Percentiles rank a stretch among this genome's conserved stretches.
phyloP scores from a whole-genome alignment of 176 grass and related monocot species.

The Chloris gayana region DNA sequence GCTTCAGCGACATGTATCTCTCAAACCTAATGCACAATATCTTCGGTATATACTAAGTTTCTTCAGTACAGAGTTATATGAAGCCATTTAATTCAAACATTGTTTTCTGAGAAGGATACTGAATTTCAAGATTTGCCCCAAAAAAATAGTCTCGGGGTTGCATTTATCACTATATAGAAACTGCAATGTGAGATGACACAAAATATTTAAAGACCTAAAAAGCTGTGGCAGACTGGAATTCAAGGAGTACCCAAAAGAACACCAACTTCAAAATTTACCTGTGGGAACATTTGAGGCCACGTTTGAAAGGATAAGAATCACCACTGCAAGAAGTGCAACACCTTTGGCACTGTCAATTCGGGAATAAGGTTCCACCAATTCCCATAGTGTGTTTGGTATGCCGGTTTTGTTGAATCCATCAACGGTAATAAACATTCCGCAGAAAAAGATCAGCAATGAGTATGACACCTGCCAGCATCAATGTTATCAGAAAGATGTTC shows the following conservation, averaged over 20 bases:
- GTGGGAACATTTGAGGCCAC: slow-evolving; percentile 96
- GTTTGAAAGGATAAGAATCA: slow-evolving; percentile 88
- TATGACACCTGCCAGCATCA: slow-evolving; percentile 72
- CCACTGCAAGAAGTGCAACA: slow-evolving; percentile 63
- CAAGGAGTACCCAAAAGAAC: background rate
- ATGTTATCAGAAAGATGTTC: background rate
- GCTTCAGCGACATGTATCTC: background rate
- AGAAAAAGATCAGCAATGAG: slow-evolving; percentile 90
- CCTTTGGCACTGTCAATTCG: slow-evolving; percentile 67
- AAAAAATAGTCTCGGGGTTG: background rate
- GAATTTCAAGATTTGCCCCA: background rate
- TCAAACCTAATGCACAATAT: too few species aligned
- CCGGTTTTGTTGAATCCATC: slow-evolving; percentile 95
- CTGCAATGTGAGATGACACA: background rate
- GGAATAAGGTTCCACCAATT: slow-evolving; percentile 82
- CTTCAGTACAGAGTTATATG: background rate
- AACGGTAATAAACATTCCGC: slow-evolving; percentile 97
- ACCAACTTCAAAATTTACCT: slow-evolving; percentile 39
- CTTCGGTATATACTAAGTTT: background rate
- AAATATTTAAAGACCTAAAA: background rate
- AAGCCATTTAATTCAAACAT: background rate
- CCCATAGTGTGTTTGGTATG: slow-evolving; percentile 87
- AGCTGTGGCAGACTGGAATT: background rate
- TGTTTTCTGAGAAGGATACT: background rate
- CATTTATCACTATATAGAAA: background rate